phyloP scores from a whole-genome alignment of 768 basidiomycete species.

The Symmetrospora coprosmae region DNA sequence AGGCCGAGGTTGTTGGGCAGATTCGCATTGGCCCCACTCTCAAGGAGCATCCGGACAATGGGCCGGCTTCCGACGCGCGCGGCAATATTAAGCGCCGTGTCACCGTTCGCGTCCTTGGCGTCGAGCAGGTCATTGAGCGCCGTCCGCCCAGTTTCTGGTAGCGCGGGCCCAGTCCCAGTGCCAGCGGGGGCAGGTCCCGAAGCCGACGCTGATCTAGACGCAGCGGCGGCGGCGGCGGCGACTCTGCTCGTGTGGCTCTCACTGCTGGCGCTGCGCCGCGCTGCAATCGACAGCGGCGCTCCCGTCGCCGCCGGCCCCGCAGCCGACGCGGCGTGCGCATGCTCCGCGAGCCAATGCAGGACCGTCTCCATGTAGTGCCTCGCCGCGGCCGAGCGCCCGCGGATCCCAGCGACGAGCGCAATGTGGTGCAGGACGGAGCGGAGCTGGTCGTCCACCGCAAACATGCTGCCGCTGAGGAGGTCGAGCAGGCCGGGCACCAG shows the following conservation, averaged over 20 bases:
- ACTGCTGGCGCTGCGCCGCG: no score
- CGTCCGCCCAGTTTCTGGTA: background rate
- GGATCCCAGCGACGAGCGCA: conserved; percentile 75
- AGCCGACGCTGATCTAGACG: no score
- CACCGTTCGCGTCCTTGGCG: conserved; percentile 84
- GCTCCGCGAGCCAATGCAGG: conserved; percentile 40
- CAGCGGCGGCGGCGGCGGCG: no score
- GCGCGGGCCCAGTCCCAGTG: conserved; percentile 46
- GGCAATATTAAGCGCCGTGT: conserved; percentile 88
- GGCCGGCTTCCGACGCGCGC: conserved; percentile 82
- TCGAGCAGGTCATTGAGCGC: conserved; percentile 49
- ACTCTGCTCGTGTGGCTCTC: no score
- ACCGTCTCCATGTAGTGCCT: conserved; percentile 84
- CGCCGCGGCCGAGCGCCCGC: conserved; percentile 67
- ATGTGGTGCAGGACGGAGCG: conserved; percentile 85
- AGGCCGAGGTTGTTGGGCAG: conserved; percentile 84
- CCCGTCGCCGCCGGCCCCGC: no score
- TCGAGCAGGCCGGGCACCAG: conserved; percentile 44
- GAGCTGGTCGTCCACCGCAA: conserved; percentile 72
- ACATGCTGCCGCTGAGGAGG: conserved; percentile 56
- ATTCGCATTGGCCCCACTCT: conserved; percentile 80
- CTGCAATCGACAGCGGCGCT: no score
- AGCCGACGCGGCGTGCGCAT: no score
- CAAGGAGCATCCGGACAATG: conserved; percentile 68
- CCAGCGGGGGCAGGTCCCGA: no score